phyloP scores from a whole-genome alignment of 2,329 filamentous ascomycete genomes.

The Calonectria multiphialidica region DNA sequence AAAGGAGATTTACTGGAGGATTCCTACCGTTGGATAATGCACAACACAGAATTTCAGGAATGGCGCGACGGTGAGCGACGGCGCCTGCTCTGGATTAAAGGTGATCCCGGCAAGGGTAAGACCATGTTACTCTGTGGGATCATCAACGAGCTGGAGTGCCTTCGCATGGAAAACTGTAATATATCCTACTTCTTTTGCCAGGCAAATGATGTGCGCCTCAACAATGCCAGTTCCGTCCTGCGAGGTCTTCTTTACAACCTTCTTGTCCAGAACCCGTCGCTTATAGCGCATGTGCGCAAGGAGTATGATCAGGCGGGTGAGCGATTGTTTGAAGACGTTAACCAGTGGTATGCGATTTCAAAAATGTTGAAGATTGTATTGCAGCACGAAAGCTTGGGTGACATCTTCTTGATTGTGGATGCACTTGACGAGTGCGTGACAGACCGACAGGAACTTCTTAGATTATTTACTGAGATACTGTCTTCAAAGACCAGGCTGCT shows the following conservation, averaged over 20 bases:
- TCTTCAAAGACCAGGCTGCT: neutral
- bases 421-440: constrained; percentile 1
- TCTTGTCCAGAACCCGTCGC: neutral
- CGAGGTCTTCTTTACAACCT: neutral
- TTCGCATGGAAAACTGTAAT: neutral
- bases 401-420: neutral
- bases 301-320: neutral
- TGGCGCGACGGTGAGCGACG: neutral
- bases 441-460: neutral
- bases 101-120: neutral
- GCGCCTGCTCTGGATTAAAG: neutral
- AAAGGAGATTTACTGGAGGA: neutral
- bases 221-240: neutral
- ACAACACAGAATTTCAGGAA: neutral
- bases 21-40: neutral
- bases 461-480: neutral
- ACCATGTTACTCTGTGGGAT: neutral
- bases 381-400: neutral
- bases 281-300: neutral
- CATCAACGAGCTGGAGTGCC: neutral
- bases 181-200: neutral
- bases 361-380: neutral
- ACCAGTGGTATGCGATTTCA: neutral
- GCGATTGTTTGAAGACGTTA: neutral
- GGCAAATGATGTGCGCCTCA: neutral